phyloP scores from a whole-genome alignment of 768 basidiomycete species.

The Cystobasidium tubakii region DNA sequence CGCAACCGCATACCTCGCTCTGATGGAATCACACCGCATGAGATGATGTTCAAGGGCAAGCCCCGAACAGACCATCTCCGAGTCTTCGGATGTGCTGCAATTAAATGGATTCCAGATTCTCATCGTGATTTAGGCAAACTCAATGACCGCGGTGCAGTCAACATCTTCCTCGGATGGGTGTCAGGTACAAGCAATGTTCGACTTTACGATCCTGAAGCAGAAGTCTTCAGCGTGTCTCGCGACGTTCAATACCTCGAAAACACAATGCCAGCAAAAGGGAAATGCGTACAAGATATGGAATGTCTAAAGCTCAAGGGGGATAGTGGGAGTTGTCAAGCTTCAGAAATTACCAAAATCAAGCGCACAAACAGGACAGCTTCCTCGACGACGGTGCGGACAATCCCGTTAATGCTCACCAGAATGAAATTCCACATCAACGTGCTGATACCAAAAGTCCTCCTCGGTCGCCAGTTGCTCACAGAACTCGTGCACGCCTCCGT shows the following conservation, averaged over 20 bases:
- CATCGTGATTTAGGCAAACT: conserved; percentile 1
- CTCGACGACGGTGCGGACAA: no score
- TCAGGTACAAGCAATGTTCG: background rate
- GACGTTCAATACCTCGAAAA: conserved; percentile 11
- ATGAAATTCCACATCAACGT: background rate
- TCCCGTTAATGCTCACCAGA: background rate
- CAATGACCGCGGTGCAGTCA: background rate
- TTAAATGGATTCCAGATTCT: conserved; percentile 9
- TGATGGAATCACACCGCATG: background rate
- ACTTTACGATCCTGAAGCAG: conserved; percentile 6
- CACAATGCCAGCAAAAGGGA: conserved; percentile 8
- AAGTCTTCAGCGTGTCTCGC: background rate
- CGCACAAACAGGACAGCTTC: no score
- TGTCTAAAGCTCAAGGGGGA: conserved; percentile 11
- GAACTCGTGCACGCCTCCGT: background rate
- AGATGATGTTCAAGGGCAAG: conserved; percentile 1
- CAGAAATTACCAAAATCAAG: background rate
- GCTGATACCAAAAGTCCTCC: no score
- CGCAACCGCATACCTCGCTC: conserved; percentile 9
- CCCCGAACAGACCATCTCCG: conserved; percentile 16
- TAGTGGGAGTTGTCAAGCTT: background rate
- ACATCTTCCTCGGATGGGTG: conserved; percentile 11
- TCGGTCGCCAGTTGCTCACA: background rate
- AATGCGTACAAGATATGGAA: background rate
- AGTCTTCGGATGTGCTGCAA: conserved; percentile 13